Percentiles rank a stretch among this genome's conserved stretches.
Evolutionary conservation across 768 basidiomycete species (phyloP).

Genomic region (Lentinula raphanica): DNA sequence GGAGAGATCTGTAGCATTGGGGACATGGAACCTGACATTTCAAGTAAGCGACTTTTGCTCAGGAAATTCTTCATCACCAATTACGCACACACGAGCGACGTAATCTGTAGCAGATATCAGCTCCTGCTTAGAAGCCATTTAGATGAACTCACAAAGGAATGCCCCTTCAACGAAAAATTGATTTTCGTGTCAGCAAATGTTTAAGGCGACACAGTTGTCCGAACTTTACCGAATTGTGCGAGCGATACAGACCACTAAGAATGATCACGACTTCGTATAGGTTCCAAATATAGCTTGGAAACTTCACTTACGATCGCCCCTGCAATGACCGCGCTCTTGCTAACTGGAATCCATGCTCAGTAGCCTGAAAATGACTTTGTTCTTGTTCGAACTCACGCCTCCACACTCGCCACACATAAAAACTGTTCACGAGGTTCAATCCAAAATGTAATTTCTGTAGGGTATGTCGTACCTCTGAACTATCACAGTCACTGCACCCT

Average conservation of each 20-base stretch:
- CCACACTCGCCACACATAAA: slow-evolving; percentile 4
- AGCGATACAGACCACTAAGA: slow-evolving; percentile 1
- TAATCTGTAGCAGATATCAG: not conserved
- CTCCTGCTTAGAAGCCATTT: not conserved
- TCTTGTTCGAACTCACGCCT: not conserved
- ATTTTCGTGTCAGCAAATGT: no score
- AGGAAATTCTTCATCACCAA: no score
- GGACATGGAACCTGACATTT: not conserved
- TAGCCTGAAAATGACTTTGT: not conserved
- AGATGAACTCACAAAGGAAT: slow-evolving; percentile 2
- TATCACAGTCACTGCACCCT: slow-evolving; percentile 2
- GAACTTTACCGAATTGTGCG: slow-evolving; percentile 7
- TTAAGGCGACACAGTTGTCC: no score
- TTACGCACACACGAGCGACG: slow-evolving; percentile 6
- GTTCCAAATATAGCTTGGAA: no score
- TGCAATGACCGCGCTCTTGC: not conserved
- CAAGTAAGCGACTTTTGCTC: not conserved
- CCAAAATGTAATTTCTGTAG: not conserved
- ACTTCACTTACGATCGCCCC: not conserved
- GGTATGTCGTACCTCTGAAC: not conserved
- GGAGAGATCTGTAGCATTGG: not conserved
- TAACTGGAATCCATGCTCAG: not conserved
- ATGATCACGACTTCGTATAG: no score
- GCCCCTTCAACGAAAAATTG: not conserved
- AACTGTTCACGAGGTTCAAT: not conserved